Base-by-base conservation (phyloP, 192 early-diverging fungal genomes). In the Coemansia sp. region DNA sequence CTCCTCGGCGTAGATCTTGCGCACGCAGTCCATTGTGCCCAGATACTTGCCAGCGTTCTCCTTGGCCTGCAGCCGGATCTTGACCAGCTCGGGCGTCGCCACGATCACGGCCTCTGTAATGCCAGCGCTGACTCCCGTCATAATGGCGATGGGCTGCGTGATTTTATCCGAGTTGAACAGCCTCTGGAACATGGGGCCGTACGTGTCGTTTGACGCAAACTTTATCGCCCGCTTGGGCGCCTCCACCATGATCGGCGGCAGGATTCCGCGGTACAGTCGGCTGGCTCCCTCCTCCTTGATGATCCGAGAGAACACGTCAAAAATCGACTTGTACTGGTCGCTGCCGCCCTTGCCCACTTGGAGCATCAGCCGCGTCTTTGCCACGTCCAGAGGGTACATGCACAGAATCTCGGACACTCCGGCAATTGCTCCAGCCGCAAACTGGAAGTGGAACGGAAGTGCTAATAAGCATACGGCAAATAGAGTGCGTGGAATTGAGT, bases 141-240 rank as follows among this genome's bases (percentile, higher is more conserved):
- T 51, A 53, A 97, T 91, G 22, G 93, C 85, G 35, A 96, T 77
- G 40, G 68, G 64, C 75, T 93, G 92, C 51, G 86, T 90, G 76
- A 90, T 90, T 83, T 89, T 87, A 46, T 87, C 88, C 70, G 88
- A 67, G 25, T 89, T 86, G 75, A 93, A 91, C 63, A 94, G 59
- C 60, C 82, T 87, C 70, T 82, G 89, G 70, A 85, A 91, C 67
- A 92, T 72, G 15, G 79, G 77, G 12, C 84, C 86, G 63, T 93
- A 94, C 73, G 92, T 89, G 70, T 96, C 96, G 71, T 98, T 98
- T 29, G 95, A 89, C 6, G 93, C 91, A 86, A 98, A 98, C 81
- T 98, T 98, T 79, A 93, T 98, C 20, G 95, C 94, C 45, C 96
- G 89, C 85, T 98, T 98, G 22, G 96, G 96, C 39, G 96, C 97